Conservation (phyloP, 83 land plant genomes). For the Diphasiastrum complanatum region DNA sequence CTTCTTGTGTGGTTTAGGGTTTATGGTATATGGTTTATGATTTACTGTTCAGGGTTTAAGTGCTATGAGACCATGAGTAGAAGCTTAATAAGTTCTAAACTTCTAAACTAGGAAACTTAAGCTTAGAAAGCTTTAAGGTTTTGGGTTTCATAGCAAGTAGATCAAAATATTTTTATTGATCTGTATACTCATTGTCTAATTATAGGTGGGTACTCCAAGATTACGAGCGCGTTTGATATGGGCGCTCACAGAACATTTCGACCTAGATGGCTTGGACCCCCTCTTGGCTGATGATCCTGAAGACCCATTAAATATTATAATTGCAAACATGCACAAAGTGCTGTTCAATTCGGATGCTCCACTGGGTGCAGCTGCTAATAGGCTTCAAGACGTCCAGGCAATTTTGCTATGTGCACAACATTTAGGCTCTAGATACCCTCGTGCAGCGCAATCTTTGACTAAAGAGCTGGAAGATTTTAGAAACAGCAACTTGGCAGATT, state of each 20-base stretch:
- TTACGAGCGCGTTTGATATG: slow-evolving; percentile 82
- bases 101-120: no score
- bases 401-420: slow-evolving; percentile 77
- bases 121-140: no score
- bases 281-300: slow-evolving; percentile 98
- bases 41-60: no score
- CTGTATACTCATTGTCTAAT: background rate
- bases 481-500: slow-evolving; percentile 65
- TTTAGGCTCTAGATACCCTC: slow-evolving; percentile 70
- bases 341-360: slow-evolving; percentile 78
- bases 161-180: no score
- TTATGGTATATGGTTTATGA: no score
- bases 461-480: slow-evolving; percentile 95
- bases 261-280: slow-evolving; percentile 90
- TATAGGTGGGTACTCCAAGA: slow-evolving; percentile 81
- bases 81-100: no score
- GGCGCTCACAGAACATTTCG: slow-evolving; percentile 91
- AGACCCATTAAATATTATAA: slow-evolving; percentile 76
- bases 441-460: slow-evolving; percentile 76
- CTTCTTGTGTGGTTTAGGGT: no score
- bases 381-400: slow-evolving; percentile 97
- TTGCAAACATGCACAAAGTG: slow-evolving; percentile 85
- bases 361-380: slow-evolving; percentile 10
- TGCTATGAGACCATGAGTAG: no score
- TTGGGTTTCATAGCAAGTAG: no score